Evolutionary conservation across 2,329 filamentous ascomycete genomes (phyloP).

Genomic region (Trichoderma sp.): DNA sequence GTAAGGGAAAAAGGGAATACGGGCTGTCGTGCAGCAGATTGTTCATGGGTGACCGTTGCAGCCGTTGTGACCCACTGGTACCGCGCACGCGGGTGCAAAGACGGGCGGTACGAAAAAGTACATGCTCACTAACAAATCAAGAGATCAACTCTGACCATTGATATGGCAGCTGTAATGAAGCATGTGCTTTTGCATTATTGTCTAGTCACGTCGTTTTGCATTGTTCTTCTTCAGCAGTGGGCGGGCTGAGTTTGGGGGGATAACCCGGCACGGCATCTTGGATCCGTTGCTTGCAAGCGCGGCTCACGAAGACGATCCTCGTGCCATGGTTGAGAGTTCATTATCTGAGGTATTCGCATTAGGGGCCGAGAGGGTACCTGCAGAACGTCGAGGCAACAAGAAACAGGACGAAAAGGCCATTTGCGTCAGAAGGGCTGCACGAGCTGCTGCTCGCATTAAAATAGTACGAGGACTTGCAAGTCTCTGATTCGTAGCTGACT

Average conservation of each 20-base stretch:
- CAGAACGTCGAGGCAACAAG: background rate
- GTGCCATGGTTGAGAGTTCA: background rate
- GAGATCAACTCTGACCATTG: background rate
- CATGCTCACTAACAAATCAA: background rate
- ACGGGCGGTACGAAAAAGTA: slow-evolving; percentile 4
- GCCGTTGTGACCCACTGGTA: slow-evolving; percentile 16
- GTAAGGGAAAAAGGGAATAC: background rate
- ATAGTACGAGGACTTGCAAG: background rate
- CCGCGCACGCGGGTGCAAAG: slow-evolving; percentile 9
- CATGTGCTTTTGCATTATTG: background rate
- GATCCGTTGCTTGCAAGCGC: background rate
- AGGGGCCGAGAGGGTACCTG: slow-evolving; percentile 4
- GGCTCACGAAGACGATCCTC: background rate
- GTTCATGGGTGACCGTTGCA: background rate
- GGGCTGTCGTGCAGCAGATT: background rate
- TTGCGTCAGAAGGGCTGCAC: background rate
- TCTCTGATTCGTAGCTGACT: slow-evolving; percentile 9
- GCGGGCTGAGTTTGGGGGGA: background rate
- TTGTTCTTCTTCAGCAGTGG: background rate
- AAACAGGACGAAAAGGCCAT: background rate
- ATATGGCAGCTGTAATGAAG: background rate
- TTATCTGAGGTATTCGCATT: background rate
- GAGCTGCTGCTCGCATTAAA: background rate
- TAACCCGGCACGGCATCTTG: background rate
- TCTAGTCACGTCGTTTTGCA: background rate